These are phyloP conservation scores for Auriculariales sp. DNA, from an alignment of 768 basidiomycete species.

Conservation along the genomic window DNA sequence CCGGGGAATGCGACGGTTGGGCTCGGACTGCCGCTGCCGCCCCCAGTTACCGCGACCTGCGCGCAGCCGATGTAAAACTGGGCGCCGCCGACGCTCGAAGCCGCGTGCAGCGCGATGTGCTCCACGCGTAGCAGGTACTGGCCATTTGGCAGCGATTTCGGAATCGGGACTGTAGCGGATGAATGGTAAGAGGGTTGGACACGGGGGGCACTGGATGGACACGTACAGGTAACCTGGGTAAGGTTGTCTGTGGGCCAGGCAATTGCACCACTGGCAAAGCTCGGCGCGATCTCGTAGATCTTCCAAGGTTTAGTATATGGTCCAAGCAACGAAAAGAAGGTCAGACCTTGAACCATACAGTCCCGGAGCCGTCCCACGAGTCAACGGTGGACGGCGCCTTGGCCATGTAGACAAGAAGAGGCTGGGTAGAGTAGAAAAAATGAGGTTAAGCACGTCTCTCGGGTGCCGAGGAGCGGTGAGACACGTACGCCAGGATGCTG, in stretches of 20 bases:
- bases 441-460: background rate
- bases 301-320: too few species aligned
- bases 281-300: background rate
- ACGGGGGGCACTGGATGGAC: too few species aligned
- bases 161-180: constrained; percentile 7
- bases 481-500: constrained; percentile 3
- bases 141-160: constrained; percentile 3
- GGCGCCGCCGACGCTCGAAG: constrained; percentile 17
- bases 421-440: too few species aligned
- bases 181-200: too few species aligned
- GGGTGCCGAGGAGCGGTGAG: background rate
- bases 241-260: background rate
- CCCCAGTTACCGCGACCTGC: too few species aligned
- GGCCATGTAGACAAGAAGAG: constrained; percentile 4
- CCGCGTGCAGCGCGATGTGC: constrained; percentile 3
- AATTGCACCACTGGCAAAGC: background rate
- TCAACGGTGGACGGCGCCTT: constrained; percentile 1
- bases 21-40: too few species aligned
- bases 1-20: too few species aligned
- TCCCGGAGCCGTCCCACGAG: constrained; percentile 1
- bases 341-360: constrained; percentile 5
- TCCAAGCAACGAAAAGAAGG: too few species aligned
- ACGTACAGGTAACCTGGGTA: background rate
- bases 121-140: constrained; percentile 6
- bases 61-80: constrained; percentile 24